Conservation (phyloP, 2,329 filamentous ascomycete species). For the Seiridium unicorne region DNA sequence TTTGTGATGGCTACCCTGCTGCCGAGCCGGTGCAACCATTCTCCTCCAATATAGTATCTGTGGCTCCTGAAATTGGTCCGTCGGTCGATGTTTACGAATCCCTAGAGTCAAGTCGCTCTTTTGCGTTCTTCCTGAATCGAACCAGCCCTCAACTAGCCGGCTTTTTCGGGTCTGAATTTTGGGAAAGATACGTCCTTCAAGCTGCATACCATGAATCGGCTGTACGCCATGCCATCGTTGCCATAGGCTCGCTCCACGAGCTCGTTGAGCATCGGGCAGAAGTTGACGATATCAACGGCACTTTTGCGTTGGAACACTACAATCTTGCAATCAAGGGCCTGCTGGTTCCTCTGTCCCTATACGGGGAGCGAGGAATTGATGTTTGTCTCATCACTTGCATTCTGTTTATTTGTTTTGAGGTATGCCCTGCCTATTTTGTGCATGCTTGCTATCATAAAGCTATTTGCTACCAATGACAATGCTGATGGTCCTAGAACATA, state of each 20-base stretch:
- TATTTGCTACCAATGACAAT: too few relatives aligned
- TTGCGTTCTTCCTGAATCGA: constrained; percentile 6
- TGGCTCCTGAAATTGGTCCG: background rate
- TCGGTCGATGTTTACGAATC: background rate
- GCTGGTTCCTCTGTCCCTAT: background rate
- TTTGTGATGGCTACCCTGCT: constrained; percentile 5
- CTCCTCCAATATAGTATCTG: background rate
- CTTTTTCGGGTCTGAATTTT: constrained; percentile 10
- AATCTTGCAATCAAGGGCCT: constrained; percentile 8
- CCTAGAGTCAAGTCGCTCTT: background rate
- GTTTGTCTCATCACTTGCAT: constrained; percentile 9
- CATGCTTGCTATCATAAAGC: too few relatives aligned
- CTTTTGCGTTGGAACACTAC: constrained; percentile 9
- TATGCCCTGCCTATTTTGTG: background rate
- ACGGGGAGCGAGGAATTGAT: background rate
- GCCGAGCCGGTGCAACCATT: background rate
- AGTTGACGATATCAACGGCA: background rate
- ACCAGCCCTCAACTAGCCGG: constrained; percentile 6
- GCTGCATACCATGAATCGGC: constrained; percentile 8
- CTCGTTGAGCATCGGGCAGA: background rate
- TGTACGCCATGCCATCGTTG: constrained; percentile 6
- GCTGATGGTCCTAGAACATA: background rate
- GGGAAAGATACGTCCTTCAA: constrained; percentile 7
- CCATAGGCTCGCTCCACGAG: constrained; percentile 6
- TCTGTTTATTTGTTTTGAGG: constrained; percentile 9